Base-by-base conservation (phyloP, 495 filamentous ascomycete genomes). In the Friedmanniomyces simplex region DNA sequence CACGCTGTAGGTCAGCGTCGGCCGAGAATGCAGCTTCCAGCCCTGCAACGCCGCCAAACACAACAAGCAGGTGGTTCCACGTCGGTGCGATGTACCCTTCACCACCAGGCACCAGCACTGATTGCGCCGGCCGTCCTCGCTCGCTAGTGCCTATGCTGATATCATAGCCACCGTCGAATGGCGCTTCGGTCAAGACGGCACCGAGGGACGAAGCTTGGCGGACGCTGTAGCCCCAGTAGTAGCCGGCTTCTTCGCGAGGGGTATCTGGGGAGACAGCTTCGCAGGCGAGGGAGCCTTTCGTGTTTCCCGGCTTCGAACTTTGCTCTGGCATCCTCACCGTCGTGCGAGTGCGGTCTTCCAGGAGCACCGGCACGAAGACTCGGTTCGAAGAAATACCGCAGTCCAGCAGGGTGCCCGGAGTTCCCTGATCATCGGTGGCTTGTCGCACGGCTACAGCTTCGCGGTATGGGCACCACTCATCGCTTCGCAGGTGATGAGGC, bases 221-320 rank as follows among this genome's bases (percentile, higher is more conserved):
- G 11, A 85, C 76, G 13, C 66, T 77, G 66, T 81, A 90, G 46
- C 87, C 87, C 86, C 85, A 89, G 67, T 88, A 90, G 67, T 85
- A 87, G 6, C 87, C 87, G 0, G 66, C 76, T 50, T 86, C 79
- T 28, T 82, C 78, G 30, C 87, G 75, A 0, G 87, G 86, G 5
- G 72, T 70, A 34, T 73, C 68, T 0, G 84, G 83, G 46, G 77
- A 73, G 2, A 87, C 79, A 3, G 79, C 74, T 58, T 82, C 75
- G 49, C 28, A 2, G 46, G 47, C 32, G 14, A 55, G 11, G 50
- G 25, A 13, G 10, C 25, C 22, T 28, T 25, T 49, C 18, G 8
- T 53, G 48, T 18, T 25, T 5, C 18, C 50, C 8, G 59, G 50
- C 12, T 56, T n/a, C 1, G 47, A 14, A 1, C 7, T 1, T 7